Evolutionary conservation across 2,329 filamentous ascomycete species (phyloP).

Genomic region (Venturia oleaginea): DNA sequence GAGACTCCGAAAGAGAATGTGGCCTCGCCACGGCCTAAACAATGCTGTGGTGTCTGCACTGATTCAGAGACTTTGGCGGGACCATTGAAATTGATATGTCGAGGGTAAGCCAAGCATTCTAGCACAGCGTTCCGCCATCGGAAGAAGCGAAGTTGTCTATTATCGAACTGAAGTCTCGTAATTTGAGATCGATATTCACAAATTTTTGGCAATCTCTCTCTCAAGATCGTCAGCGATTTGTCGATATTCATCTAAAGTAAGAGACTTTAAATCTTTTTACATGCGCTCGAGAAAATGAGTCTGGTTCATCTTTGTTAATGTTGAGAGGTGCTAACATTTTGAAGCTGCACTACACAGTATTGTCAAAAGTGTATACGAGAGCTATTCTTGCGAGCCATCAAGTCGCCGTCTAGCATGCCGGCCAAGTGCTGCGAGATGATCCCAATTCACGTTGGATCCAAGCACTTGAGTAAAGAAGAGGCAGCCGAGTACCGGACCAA

Average conservation of each 20-base stretch:
- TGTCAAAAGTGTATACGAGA: not conserved
- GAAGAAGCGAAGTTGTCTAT: no score
- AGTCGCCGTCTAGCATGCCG: not conserved
- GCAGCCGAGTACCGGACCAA: not conserved
- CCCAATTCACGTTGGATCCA: not conserved
- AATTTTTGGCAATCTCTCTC: not conserved
- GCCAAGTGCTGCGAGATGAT: constrained; percentile 6
- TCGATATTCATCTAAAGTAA: not conserved
- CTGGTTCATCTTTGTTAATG: no score
- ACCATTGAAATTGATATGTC: not conserved
- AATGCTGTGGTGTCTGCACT: not conserved
- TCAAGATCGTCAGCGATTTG: not conserved
- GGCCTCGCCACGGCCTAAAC: not conserved
- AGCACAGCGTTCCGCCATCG: no score
- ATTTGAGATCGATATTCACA: not conserved
- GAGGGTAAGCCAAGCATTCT: not conserved
- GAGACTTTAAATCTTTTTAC: no score
- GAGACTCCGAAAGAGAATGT: not conserved
- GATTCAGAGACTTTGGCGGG: not conserved
- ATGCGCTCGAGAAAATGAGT: no score
- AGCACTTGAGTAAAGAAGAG: not conserved
- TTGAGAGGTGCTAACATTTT: not conserved
- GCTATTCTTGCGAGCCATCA: not conserved
- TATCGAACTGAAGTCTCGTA: not conserved
- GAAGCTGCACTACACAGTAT: not conserved